These are phyloP conservation scores for Calocybe indica DNA, from an alignment of 768 basidiomycete species.

Conservation along the genomic window DNA sequence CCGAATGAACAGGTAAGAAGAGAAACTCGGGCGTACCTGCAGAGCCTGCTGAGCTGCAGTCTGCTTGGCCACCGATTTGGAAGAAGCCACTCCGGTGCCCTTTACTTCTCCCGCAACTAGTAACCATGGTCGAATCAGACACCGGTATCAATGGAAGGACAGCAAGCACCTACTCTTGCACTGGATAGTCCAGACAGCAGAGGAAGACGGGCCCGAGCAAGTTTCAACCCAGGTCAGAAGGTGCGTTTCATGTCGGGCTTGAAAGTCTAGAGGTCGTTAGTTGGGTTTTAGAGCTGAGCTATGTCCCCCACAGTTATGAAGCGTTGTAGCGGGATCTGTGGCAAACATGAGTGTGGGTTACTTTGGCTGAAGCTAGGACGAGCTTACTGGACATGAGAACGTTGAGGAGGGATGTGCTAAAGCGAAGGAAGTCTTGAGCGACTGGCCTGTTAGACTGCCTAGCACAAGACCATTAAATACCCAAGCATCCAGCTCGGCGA, in stretches of 20 bases:
- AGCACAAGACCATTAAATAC: too few relatives aligned
- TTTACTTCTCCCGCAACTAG: constrained; percentile 42
- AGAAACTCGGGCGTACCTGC: constrained; percentile 18
- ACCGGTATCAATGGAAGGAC: background rate
- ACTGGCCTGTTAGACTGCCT: too few relatives aligned
- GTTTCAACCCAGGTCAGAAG: constrained; percentile 36
- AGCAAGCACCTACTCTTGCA: constrained; percentile 46
- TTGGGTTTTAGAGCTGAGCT: background rate
- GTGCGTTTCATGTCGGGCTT: constrained; percentile 14
- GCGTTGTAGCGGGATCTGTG: constrained; percentile 21
- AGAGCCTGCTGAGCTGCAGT: constrained; percentile 40
- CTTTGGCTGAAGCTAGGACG: background rate
- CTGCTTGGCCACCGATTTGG: constrained; percentile 43
- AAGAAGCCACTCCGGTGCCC: constrained; percentile 38
- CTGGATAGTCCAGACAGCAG: constrained; percentile 42
- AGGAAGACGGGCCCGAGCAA: constrained; percentile 33
- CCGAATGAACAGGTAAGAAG: too few relatives aligned
- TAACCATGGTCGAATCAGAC: too few relatives aligned
- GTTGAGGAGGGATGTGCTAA: background rate
- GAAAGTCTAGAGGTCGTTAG: constrained; percentile 19
- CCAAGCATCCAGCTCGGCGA: too few relatives aligned
- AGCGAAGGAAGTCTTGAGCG: too few relatives aligned
- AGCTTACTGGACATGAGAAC: constrained; percentile 15
- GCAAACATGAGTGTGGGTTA: background rate
- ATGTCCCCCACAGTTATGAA: constrained; percentile 41